Evolutionary conservation across 192 early-diverging fungal genomes (phyloP).

Genomic region (Diversispora epigaea): DNA sequence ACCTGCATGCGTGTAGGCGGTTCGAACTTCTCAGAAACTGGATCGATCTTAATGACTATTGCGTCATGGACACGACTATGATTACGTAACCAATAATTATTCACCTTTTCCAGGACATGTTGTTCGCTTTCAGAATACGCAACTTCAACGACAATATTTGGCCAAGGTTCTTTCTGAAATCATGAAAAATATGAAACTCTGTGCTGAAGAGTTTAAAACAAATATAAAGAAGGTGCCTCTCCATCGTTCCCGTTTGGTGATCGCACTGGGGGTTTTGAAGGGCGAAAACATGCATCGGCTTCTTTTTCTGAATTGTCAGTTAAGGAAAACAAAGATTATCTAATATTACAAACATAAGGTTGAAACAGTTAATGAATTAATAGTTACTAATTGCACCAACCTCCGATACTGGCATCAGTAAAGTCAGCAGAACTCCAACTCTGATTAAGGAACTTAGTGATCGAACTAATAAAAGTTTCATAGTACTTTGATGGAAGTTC

Average conservation of each 20-base stretch:
- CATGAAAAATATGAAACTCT: background rate
- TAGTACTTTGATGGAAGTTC: background rate
- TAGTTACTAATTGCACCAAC: background rate
- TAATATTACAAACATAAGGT: background rate
- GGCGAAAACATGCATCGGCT: conserved; percentile 3
- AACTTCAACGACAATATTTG: conserved; percentile 17
- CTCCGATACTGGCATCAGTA: background rate
- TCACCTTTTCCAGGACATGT: background rate
- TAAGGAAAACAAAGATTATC: conserved; percentile 10
- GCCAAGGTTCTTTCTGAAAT: conserved; percentile 5
- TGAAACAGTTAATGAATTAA: conserved; percentile 1
- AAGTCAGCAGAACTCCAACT: too few species aligned
- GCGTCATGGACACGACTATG: background rate
- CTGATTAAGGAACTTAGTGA: too few species aligned
- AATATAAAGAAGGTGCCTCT: background rate
- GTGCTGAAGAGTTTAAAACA: background rate
- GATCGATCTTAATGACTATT: conserved; percentile 8
- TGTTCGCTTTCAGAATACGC: conserved; percentile 10
- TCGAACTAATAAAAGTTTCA: background rate
- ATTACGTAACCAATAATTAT: background rate
- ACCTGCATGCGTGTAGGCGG: background rate
- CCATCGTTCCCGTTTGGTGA: conserved; percentile 1
- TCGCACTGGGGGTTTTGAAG: background rate
- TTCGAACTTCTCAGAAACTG: conserved; percentile 12
- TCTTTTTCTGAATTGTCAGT: background rate